Evolutionary conservation across 192 early-diverging fungal genomes (phyloP).

Genomic region (Coemansia umbellata): DNA sequence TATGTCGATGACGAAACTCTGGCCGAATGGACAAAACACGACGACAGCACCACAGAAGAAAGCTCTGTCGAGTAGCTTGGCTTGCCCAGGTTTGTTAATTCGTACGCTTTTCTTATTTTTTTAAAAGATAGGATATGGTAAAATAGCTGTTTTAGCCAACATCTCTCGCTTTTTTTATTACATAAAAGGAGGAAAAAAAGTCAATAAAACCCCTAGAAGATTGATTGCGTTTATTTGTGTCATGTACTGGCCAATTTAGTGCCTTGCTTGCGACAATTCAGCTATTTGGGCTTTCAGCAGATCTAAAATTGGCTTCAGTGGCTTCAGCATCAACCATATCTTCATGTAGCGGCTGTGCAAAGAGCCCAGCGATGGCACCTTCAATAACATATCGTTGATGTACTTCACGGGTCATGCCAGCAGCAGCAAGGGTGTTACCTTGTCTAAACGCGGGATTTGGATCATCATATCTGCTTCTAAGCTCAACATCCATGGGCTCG

Average conservation of each 20-base stretch:
- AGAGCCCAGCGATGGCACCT: conserved; percentile 44
- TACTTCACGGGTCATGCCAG: conserved; percentile 50
- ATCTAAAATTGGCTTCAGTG: no score
- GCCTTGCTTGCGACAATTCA: no score
- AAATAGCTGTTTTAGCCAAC: no score
- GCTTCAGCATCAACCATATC: background rate
- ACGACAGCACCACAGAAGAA: conserved; percentile 24
- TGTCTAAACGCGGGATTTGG: conserved; percentile 36
- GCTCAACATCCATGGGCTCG: conserved; percentile 21
- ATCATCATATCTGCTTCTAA: conserved; percentile 36
- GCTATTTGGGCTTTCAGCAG: background rate
- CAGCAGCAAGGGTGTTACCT: conserved; percentile 23
- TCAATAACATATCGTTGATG: conserved; percentile 46
- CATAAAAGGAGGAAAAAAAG: no score
- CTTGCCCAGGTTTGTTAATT: no score
- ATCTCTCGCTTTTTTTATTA: no score
- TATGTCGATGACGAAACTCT: conserved; percentile 72
- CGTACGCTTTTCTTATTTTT: no score
- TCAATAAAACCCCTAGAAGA: no score
- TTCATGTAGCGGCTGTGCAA: conserved; percentile 21
- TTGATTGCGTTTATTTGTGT: no score
- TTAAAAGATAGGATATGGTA: no score
- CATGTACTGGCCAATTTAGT: no score
- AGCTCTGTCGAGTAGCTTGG: conserved; percentile 7
- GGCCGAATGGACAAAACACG: conserved; percentile 61